Evolutionary conservation across 2,329 filamentous ascomycete species (phyloP), one percentile per base, ranked within the genome.

Genomic region (Fusarium albosuccineum): DNA sequence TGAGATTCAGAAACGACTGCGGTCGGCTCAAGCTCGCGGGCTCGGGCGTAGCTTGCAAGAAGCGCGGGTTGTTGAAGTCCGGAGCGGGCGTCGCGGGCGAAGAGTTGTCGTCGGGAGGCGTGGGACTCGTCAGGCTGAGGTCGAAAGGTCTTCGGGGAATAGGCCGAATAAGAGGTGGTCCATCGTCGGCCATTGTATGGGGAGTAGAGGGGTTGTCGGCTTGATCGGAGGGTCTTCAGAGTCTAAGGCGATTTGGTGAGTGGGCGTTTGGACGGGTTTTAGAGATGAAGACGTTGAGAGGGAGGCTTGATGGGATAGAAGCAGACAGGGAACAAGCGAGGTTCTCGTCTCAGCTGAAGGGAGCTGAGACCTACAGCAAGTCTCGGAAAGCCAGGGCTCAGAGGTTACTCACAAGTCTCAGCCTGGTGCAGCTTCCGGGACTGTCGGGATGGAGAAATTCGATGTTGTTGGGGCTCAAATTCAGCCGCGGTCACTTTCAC

Each of bases 1-100:
- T 97, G 62, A 99, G 85, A 76, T 97, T 97, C 74, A 94, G 83
- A 59, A 93, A 87, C 9, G 93, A 97, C 68, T 91, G 89, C 26
- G 90, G 92, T 60, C 92, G 89, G 74, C 87, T 90, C 68, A 88
- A 85, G 80, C 48, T 73, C 39, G 33, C 50, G 40, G 73, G 70
- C 30, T 77, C 73, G 44, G 75, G 68, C 5, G 73, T 85, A 65
- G 82, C 84, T 67, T 80, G 82, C 22, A 76, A 58, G 56, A 75
- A 72, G 29, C 70, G 62, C 55, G 82, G 79, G 61, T 73, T 78
- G 16, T 76, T 74, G 30, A 80, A 71, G 14, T 76, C 73, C 60
- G 66, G 57, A 29, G 44, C 52, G n/a, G 67, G 67, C 10, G 67
- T 67, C n/a, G 62, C 30, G n/a, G 69, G 62, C 10, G 60, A 55